Evolutionary conservation across 495 filamentous ascomycete species (phyloP).

Genomic region (Echria macrotheca): DNA sequence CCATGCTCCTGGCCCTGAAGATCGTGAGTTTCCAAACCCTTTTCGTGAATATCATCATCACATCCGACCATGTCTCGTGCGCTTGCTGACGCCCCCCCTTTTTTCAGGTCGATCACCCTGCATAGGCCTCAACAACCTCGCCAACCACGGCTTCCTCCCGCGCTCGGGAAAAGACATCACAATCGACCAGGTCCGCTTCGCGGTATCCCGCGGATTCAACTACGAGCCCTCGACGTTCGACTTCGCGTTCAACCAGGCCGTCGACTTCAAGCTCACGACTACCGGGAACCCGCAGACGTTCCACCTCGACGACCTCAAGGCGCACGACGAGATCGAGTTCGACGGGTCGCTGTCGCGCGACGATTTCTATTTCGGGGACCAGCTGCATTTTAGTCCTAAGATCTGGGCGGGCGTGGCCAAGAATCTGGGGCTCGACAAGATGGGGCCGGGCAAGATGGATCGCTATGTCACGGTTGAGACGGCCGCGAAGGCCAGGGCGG

Average conservation of each 20-base stretch:
- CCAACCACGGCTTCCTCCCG: conserved; percentile 52
- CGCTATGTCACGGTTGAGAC: conserved; percentile 21
- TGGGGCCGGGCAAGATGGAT: conserved; percentile 4
- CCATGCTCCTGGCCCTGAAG: neutral
- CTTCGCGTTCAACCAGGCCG: conserved; percentile 19
- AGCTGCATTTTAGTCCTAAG: conserved; percentile 18
- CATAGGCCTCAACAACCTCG: conserved; percentile 49
- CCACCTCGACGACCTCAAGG: conserved; percentile 21
- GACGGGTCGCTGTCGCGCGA: conserved; percentile 25
- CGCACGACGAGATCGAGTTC: conserved; percentile 27
- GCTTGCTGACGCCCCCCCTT: too few species aligned
- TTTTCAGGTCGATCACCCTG: conserved; percentile 33
- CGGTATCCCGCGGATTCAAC: conserved; percentile 20
- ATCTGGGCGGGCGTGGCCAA: conserved; percentile 18
- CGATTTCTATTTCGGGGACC: conserved; percentile 24
- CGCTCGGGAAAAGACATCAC: conserved; percentile 41
- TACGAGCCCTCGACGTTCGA: conserved; percentile 20
- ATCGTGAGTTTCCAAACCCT: conserved; percentile 11
- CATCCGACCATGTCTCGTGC: neutral
- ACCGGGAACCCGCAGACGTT: conserved; percentile 24
- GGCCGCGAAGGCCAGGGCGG: conserved; percentile 22
- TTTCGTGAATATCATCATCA: neutral
- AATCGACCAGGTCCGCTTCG: conserved; percentile 16
- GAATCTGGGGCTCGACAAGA: conserved; percentile 12
- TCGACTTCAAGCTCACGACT: conserved; percentile 19